Percentiles rank a stretch among this genome's conserved stretches.
Conservation (phyloP, 345 rosid genomes). For the Aegle marmelos region DNA sequence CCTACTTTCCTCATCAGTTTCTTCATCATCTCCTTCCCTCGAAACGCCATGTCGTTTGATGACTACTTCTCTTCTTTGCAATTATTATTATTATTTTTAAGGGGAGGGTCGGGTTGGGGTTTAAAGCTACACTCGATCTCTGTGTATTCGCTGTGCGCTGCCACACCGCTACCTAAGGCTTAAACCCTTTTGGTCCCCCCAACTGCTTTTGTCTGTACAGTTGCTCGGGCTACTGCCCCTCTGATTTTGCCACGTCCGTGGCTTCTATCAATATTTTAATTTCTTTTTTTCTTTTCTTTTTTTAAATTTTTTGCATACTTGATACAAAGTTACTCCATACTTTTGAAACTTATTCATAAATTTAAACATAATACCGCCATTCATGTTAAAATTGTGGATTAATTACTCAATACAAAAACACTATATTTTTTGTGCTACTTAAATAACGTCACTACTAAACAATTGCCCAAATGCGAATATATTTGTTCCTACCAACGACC, state of each 20-base stretch:
- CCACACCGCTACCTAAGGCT: neutral
- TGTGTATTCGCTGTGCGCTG: neutral
- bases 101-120: too few species aligned
- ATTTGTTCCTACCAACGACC: too few species aligned
- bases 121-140: too few species aligned
- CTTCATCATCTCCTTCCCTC: conserved; percentile 91
- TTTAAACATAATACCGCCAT: neutral
- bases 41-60: conserved; percentile 53
- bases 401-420: too few species aligned
- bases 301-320: neutral
- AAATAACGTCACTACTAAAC: too few species aligned
- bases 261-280: neutral
- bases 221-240: neutral
- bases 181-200: neutral
- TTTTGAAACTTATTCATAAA: neutral
- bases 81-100: too few species aligned
- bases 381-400: too few species aligned
- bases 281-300: neutral
- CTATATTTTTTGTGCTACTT: too few species aligned
- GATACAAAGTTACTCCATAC: neutral
- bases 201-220: neutral
- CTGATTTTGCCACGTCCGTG: conserved; percentile 10
- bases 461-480: too few species aligned
- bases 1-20: conserved; percentile 73
- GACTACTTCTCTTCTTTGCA: neutral